phyloP scores from a whole-genome alignment of 148 eudicot genomes.

The Pharnaceum exiguum region DNA sequence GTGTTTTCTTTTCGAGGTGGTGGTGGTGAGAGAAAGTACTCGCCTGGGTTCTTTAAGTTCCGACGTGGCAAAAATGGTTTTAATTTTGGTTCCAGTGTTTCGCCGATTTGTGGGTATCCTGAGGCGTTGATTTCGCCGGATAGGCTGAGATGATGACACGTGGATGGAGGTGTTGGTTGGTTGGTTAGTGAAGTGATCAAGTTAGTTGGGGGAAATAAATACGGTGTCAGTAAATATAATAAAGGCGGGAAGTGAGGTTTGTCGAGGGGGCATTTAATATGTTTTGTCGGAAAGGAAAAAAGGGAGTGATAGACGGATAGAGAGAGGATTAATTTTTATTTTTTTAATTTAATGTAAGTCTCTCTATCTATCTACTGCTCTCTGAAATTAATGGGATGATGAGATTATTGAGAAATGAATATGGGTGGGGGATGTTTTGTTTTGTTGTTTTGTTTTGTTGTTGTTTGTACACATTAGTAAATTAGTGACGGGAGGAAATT shows the following conservation, averaged over 20 bases:
- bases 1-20: no score
- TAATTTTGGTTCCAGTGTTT: no score
- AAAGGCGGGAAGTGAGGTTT: conserved; percentile 15
- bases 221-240: conserved; percentile 15
- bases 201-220: background rate
- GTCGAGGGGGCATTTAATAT: conserved; percentile 29
- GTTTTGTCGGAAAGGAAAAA: conserved; percentile 12
- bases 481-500: background rate
- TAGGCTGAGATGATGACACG: conserved; percentile 39
- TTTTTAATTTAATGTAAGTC: background rate
- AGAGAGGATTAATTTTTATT: conserved; percentile 18
- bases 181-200: background rate
- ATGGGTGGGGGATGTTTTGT: no score
- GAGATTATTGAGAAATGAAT: no score
- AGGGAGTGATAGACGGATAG: conserved; percentile 42
- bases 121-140: conserved; percentile 94
- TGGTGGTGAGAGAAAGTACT: no score
- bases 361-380: conserved; percentile 23
- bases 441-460: no score
- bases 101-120: conserved; percentile 78
- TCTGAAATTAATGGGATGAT: no score
- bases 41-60: no score
- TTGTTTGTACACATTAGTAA: background rate
- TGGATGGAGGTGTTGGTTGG: conserved; percentile 26
- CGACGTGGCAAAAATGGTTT: no score